Evolutionary conservation across 176 grass and related monocot genomes (phyloP).

Genomic region (Zea mays): Zm-B73-REFERENCE-NAM-5.0 NC_050096.1:217677001-217677500

Average conservation of each 20-base stretch:
- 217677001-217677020: slow-evolving; percentile 18
- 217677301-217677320: slow-evolving; percentile 32
- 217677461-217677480: no score
- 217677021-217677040: slow-evolving; percentile 31
- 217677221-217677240: slow-evolving; percentile 52
- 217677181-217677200: slow-evolving; percentile 62
- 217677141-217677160: neutral
- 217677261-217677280: slow-evolving; percentile 51
- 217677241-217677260: slow-evolving; percentile 47
- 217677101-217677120: slow-evolving; percentile 44
- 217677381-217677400: no score
- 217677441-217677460: no score
- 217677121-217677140: slow-evolving; percentile 33
- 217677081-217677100: slow-evolving; percentile 20
- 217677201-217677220: slow-evolving; percentile 59
- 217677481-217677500: no score
- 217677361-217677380: no score
- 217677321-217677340: slow-evolving; percentile 34
- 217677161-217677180: slow-evolving; percentile 39
- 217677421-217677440: no score
- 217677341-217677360: no score
- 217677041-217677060: slow-evolving; percentile 32
- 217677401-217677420: no score
- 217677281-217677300: slow-evolving; percentile 31
- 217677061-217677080: slow-evolving; percentile 32